Evolutionary conservation across 495 filamentous ascomycete genomes (phyloP).

Genomic region (Talaromyces nanjingensis): DNA sequence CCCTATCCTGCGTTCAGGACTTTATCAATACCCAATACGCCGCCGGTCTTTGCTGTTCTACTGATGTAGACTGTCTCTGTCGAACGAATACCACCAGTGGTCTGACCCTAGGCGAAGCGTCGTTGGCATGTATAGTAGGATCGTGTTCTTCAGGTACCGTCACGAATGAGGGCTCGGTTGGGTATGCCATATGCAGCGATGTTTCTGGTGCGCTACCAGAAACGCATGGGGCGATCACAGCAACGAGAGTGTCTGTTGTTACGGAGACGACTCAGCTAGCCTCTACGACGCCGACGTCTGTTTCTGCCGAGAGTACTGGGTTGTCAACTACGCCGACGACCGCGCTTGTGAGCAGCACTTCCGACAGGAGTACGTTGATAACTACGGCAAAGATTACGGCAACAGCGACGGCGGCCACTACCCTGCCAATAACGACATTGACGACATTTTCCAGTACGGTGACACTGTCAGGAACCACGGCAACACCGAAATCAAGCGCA

Average conservation of each 20-base stretch:
- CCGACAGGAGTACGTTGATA: slow-evolving; percentile 11
- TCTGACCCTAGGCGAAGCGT: slow-evolving; percentile 64
- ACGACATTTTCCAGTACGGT: not conserved
- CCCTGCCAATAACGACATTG: not conserved
- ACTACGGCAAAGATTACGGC: not conserved
- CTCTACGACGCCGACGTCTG: slow-evolving; percentile 1
- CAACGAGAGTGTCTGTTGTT: slow-evolving; percentile 40
- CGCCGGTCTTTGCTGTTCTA: slow-evolving; percentile 35
- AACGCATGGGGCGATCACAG: slow-evolving; percentile 55
- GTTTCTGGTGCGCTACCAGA: slow-evolving; percentile 44
- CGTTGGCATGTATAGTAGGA: slow-evolving; percentile 53
- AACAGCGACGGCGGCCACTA: not conserved
- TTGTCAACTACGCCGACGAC: slow-evolving; percentile 2
- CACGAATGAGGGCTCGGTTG: slow-evolving; percentile 21
- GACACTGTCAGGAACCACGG: not conserved
- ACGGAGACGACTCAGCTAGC: slow-evolving; percentile 16
- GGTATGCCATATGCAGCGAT: slow-evolving; percentile 52
- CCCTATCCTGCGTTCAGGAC: slow-evolving; percentile 50
- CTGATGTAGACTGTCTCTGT: slow-evolving; percentile 57
- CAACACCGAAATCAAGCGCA: not conserved
- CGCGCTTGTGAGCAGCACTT: slow-evolving; percentile 4
- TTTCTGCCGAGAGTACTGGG: not conserved
- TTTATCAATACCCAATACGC: slow-evolving; percentile 57
- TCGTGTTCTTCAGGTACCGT: slow-evolving; percentile 25
- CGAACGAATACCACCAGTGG: slow-evolving; percentile 48